phyloP scores from a whole-genome alignment of 2,329 filamentous ascomycete species.

The Xylaria arbuscula region DNA sequence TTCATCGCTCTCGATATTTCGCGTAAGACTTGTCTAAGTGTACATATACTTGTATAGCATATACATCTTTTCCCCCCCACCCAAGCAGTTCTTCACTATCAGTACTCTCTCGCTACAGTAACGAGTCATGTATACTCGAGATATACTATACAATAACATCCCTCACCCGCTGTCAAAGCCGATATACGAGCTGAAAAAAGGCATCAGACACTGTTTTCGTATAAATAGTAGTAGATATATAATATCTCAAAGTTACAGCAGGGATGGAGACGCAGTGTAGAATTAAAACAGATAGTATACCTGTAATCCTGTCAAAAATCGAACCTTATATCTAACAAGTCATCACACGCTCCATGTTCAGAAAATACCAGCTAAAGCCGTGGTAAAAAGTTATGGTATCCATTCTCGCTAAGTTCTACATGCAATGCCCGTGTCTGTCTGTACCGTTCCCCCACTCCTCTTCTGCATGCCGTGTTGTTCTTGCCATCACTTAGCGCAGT shows the following conservation, averaged over 20 bases:
- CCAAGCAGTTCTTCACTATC: too few relatives aligned
- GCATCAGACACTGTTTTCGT: background rate
- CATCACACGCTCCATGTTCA: background rate
- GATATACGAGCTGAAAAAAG: background rate
- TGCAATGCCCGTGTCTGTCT: constrained; percentile 22
- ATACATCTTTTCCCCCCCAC: too few relatives aligned
- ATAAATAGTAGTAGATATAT: background rate
- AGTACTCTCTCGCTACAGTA: background rate
- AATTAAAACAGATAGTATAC: background rate
- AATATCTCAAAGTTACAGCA: background rate
- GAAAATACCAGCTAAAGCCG: background rate
- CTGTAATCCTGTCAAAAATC: background rate
- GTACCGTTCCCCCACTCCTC: constrained; percentile 13
- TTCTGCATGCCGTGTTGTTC: constrained; percentile 6
- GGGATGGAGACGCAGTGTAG: background rate
- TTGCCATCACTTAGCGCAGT: constrained; percentile 11
- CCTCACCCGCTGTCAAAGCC: too few relatives aligned
- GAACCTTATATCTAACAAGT: background rate
- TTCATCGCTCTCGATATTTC: constrained; percentile 8
- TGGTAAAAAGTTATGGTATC: constrained; percentile 29
- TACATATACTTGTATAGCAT: constrained; percentile 28
- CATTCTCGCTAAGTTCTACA: constrained; percentile 40
- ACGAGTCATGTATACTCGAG: background rate
- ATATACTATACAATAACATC: constrained; percentile 11
- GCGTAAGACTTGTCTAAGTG: constrained; percentile 1